Evolutionary conservation across 2,329 filamentous ascomycete genomes (phyloP), one percentile per base, ranked within the genome.

Genomic region (Fusarium nematophilum): DNA sequence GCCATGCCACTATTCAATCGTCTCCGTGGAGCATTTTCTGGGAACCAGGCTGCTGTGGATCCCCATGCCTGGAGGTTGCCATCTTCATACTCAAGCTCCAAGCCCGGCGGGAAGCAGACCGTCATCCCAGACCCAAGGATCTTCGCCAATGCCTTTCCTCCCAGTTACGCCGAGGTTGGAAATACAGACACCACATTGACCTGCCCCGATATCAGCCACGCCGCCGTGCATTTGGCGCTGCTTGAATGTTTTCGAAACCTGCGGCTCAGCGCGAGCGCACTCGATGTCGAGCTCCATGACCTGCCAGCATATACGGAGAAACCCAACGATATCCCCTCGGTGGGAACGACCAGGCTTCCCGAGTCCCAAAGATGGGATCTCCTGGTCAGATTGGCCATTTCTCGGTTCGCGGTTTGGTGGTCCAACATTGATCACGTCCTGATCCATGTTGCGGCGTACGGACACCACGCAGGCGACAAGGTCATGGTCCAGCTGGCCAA

Each of bases 291-390:
- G 8, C 2, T 62, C 1, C 11, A 39, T 10, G 25, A 39, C 6
- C 58, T 49, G 9, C 59, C 59, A 10, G 18, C 38, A 7, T 62
- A 62, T 8, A n/a, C 52, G 0, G 38, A 62, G 5, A 45, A 47
- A 1, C 3, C 21, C 1, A 11, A 10, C 1, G 43, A 36, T 30
- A 3, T n/a, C 13, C 18, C 30, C 42, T 1, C 46, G 0, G 7
- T 25, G 2, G 9, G 27, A 11, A 31, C 43, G 4, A 26, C 42
- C 1, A 11, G 18, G 2, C 38, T 62, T 3, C 42, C 59, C 0
- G 53, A 53, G 6, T 59, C 58, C 1, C 38, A 62, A 7, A 59
- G 36, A 54, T 62, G 59, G 59, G 58, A 62, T 3, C 27, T 62
- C 4, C n/a, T 62, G 1, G 45, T 62, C 5, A 59, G 47, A 18